These are phyloP conservation scores for Hibiscus mutabilis DNA, from an alignment of 345 rosid genomes.

Conservation along the genomic window DNA sequence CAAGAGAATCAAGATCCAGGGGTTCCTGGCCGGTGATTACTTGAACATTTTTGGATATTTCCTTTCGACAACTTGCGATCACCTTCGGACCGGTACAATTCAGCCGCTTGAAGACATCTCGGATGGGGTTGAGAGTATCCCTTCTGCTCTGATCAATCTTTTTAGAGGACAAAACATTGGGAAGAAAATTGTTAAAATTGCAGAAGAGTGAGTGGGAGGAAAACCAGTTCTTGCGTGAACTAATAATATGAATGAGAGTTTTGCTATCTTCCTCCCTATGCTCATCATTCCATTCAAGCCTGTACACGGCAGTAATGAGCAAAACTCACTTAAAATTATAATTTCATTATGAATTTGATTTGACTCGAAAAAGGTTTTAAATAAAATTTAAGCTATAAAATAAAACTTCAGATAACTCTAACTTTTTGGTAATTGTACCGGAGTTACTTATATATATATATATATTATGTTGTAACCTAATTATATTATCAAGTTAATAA, in stretches of 20 bases:
- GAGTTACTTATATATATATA: too few relatives aligned
- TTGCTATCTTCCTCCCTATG: neutral
- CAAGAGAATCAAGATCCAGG: slow-evolving; percentile 47
- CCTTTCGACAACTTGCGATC: slow-evolving; percentile 29
- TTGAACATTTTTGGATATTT: slow-evolving; percentile 25
- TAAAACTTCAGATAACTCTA: too few relatives aligned
- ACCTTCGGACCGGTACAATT: slow-evolving; percentile 24
- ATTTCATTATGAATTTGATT: too few relatives aligned
- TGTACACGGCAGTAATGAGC: too few relatives aligned
- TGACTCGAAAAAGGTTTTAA: too few relatives aligned
- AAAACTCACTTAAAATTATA: too few relatives aligned
- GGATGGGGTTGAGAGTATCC: slow-evolving; percentile 38
- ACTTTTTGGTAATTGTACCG: too few relatives aligned
- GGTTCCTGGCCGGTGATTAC: slow-evolving; percentile 37
- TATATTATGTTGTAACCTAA: too few relatives aligned
- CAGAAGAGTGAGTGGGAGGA: neutral
- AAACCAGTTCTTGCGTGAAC: too few relatives aligned
- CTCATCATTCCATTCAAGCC: neutral
- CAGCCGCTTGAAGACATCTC: slow-evolving; percentile 42
- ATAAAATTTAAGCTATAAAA: too few relatives aligned
- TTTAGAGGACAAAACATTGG: slow-evolving; percentile 22
- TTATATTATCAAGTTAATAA: too few relatives aligned
- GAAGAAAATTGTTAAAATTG: slow-evolving; percentile 9
- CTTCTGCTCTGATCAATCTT: slow-evolving; percentile 37
- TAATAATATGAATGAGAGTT: too few relatives aligned